Evolutionary conservation across 108 stramenopile genomes (phyloP).

Genomic region (Tribonema minus): DNA sequence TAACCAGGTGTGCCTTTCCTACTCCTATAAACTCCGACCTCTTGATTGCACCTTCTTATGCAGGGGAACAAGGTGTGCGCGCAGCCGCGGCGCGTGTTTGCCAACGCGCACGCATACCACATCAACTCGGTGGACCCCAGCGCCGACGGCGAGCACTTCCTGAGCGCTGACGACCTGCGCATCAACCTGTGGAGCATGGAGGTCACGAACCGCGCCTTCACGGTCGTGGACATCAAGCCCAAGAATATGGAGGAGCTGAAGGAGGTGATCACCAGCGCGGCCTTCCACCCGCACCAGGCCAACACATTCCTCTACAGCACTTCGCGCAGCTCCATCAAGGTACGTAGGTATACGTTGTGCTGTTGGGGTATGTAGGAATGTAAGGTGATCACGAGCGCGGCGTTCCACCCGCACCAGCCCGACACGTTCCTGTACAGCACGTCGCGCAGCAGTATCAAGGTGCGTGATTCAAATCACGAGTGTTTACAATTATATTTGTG

Average conservation of each 20-base stretch:
- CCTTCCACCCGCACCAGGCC: slow-evolving; percentile 61
- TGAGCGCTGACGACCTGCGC: slow-evolving; percentile 66
- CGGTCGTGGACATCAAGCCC: slow-evolving; percentile 66
- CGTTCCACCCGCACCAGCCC: slow-evolving; percentile 51
- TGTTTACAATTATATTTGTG: too few species aligned
- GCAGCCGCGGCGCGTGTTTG: slow-evolving; percentile 46
- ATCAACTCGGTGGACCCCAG: slow-evolving; percentile 60
- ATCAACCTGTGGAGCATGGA: slow-evolving; percentile 65
- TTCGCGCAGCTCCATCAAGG: slow-evolving; percentile 55
- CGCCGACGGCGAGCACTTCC: slow-evolving; percentile 62
- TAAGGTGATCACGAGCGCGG: slow-evolving; percentile 60
- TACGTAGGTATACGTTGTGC: slow-evolving; percentile 4
- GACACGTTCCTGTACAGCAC: slow-evolving; percentile 46
- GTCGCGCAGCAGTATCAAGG: slow-evolving; percentile 22
- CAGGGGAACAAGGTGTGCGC: not conserved
- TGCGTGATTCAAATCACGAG: too few species aligned
- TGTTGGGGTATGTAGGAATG: too few species aligned
- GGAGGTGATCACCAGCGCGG: slow-evolving; percentile 66
- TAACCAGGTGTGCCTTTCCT: too few species aligned
- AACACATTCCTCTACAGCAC: slow-evolving; percentile 59
- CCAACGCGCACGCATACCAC: slow-evolving; percentile 70
- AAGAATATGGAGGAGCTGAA: slow-evolving; percentile 67
- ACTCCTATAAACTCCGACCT: too few species aligned
- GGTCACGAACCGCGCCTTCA: slow-evolving; percentile 27
- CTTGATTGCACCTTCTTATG: too few species aligned